Base-by-base conservation (phyloP, 371 early-diverging fungal genomes). In the Rhizomucor miehei region DNA sequence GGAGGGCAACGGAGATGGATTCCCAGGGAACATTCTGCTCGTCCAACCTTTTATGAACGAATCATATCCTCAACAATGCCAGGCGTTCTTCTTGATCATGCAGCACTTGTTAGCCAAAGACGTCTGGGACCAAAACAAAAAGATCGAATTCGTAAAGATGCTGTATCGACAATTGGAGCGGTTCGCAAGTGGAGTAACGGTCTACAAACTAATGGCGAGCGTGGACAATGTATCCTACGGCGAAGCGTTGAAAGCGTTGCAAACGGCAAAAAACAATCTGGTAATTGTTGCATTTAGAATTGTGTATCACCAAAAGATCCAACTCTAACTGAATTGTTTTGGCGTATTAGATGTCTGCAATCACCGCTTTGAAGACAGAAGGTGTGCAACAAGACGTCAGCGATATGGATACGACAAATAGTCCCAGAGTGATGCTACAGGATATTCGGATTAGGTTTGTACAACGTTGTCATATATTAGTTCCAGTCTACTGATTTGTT, bases 21-120 rank as follows among this genome's bases (percentile, higher is more conserved):
- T 82, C 54, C 79, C 79, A 1, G 66, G 77, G 3, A 76, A 72
- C 47, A 67, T 79, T 1, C 55, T 79, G 40, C 61, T 82, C 17
- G 61, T 64, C 44, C 68, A 65, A 40, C 10, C 48, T 10, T 65
- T 61, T 51, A 59, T 59, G 40, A 57, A 67, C 16, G 50, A 52
- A 29, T 63, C 60, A 39, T 73, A 70, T 51, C 55, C 73, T 13
- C 70, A 71, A 39, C 70, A 77, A 25, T 76, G 71, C 19, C 69
- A 74, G 35, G 73, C 80, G 1, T 84, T 81, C 52, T 66, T 76
- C 23, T 70, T 73, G 44, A 71, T 84, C 17, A 79, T 79, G 67
- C 81, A 80, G 38, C 71, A 76, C 20, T 59, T 84, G 47, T 52
- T 80, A 52, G 73, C 73, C n/a, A 79, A 81, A 52, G 68, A 73